phyloP scores from a whole-genome alignment of 495 filamentous ascomycete genomes.

The Annulohypoxylon nitens region DNA sequence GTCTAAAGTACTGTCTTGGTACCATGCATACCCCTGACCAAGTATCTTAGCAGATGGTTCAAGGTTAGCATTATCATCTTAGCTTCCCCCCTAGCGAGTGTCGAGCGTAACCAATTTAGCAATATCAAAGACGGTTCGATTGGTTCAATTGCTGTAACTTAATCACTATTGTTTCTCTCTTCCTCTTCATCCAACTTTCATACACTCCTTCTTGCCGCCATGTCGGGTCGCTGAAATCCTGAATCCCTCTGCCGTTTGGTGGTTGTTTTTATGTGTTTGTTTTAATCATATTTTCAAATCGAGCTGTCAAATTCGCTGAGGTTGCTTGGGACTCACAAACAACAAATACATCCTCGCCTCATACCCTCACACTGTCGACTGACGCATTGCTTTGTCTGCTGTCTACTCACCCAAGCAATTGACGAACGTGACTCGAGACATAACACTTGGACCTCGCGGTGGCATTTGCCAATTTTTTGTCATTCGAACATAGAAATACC shows the following conservation, averaged over 20 bases:
- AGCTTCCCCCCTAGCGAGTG: neutral
- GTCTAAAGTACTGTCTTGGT: constrained; percentile 14
- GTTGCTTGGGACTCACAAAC: constrained; percentile 23
- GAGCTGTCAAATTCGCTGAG: neutral
- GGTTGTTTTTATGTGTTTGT: constrained; percentile 29
- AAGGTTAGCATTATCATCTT: neutral
- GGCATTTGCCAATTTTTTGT: constrained; percentile 18
- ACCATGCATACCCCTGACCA: constrained; percentile 25
- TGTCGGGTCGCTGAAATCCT: constrained; percentile 29
- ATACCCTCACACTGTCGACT: neutral
- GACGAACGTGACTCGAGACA: constrained; percentile 7
- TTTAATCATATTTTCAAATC: constrained; percentile 7
- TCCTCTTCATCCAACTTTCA: constrained; percentile 35
- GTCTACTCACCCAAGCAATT: neutral
- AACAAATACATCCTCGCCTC: constrained; percentile 9
- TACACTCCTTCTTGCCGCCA: constrained; percentile 36
- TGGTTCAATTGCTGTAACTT: constrained; percentile 20
- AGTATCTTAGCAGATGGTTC: constrained; percentile 9
- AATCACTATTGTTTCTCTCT: neutral
- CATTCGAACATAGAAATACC: constrained; percentile 14
- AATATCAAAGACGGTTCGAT: constrained; percentile 16
- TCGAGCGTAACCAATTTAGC: constrained; percentile 6
- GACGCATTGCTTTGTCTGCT: constrained; percentile 22
- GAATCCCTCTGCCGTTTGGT: constrained; percentile 20
- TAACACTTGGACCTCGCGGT: constrained; percentile 7